Base-by-base conservation (phyloP, 2,329 filamentous ascomycete species). In the Alternaria panax region DNA sequence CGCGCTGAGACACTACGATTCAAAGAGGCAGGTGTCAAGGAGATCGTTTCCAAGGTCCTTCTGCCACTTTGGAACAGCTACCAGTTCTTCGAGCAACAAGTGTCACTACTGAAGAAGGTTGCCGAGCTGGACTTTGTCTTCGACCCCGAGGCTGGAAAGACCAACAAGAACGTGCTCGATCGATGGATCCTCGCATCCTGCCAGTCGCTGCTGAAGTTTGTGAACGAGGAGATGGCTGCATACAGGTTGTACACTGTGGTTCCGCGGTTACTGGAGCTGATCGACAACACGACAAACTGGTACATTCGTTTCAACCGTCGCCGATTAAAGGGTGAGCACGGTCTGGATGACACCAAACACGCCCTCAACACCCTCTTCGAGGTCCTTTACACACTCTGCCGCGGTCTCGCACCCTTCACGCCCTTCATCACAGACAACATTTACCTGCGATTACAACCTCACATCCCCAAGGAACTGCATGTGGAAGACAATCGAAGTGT, bases 261-360 rank as follows among this genome's bases (percentile, higher is more conserved):
- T 43, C 93, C 93, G 7, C 86, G 91, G 64, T 81, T 98, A 60
- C 85, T 96, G 18, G 86, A 86, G 74, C 86, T 96, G 72, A 96
- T 97, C 66, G 94, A 97, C 73, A 93, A 96, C 80, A 93, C 92
- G 4, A 97, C 93, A n/a, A 98, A 98, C 80, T 97, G 93, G 93
- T 97, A 97, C 80, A 97, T 97, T 77, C 87, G 93, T 62, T 96
- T 97, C 83, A 97, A 97, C 83, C 87, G 93, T 54, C 91, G 91
- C 78, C 88, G 93, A 54, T 84, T 97, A 67, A 97, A 97, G 87
- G 93, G 93, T 42, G 93, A 96, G 75, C 88, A 92, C 65, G 92
- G 93, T 18, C 80, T 92, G 24, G 86, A 93, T 14, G 95, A 98
- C 75, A 97, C 95, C 11, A 83, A 90, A 51, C 92, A 96, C 73